A percentile compares a stretch with the other conserved stretches of the same genome.
phyloP scores from a whole-genome alignment of 305 asterid species.

The Fraxinus greggii region DNA sequence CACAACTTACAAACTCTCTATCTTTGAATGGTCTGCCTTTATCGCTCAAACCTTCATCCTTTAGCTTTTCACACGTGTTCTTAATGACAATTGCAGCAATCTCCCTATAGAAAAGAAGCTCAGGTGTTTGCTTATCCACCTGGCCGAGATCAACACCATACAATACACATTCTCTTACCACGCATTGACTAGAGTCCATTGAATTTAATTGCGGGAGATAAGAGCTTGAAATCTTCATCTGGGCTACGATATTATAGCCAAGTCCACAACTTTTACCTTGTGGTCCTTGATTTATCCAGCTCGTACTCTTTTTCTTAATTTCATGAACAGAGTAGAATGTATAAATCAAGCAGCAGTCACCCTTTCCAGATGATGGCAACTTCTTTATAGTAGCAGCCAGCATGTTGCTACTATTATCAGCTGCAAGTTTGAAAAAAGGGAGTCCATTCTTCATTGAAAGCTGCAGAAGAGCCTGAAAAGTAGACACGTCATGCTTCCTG shows the following conservation, averaged over 20 bases:
- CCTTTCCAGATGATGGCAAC: constrained; percentile 46
- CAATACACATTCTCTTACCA: constrained; percentile 60
- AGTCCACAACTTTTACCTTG: constrained; percentile 57
- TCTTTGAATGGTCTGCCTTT: constrained; percentile 17
- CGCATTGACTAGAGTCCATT: constrained; percentile 21
- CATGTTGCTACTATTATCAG: constrained; percentile 64
- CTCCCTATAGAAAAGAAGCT: constrained; percentile 48
- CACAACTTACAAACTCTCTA: constrained; percentile 10
- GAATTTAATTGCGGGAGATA: constrained; percentile 22
- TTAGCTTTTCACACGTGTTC: constrained; percentile 26
- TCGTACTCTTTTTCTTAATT: constrained; percentile 63
- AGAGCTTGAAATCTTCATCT: constrained; percentile 65
- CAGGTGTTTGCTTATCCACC: constrained; percentile 43
- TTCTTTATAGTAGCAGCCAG: constrained; percentile 70
- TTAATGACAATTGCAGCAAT: constrained; percentile 63
- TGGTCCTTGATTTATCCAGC: constrained; percentile 73
- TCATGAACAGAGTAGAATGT: constrained; percentile 75
- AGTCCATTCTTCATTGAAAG: constrained; percentile 61
- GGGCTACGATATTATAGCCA: constrained; percentile 59
- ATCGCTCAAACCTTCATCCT: constrained; percentile 19
- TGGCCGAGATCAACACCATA: constrained; percentile 47
- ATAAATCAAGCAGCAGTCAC: constrained; percentile 51
- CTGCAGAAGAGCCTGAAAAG: constrained; percentile 60
- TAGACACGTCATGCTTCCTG: constrained; percentile 36
- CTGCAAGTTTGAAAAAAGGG: constrained; percentile 75